These are phyloP conservation scores for Ganoderma resinaceum DNA, from an alignment of 1,284 basidiomycete species.

Conservation along the genomic window DNA sequence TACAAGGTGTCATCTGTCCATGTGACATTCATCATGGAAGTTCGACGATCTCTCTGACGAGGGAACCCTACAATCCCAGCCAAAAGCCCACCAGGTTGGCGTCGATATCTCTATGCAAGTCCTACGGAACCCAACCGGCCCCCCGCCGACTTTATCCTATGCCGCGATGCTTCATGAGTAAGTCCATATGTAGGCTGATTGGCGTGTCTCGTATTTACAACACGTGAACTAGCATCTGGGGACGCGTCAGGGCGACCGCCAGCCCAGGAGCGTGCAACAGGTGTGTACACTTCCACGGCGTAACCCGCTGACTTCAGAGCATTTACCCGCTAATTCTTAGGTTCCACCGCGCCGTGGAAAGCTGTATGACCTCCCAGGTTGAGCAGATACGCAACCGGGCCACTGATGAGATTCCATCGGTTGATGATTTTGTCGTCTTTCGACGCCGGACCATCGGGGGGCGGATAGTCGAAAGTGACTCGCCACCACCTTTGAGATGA, in stretches of 20 bases:
- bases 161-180: constrained; percentile 53
- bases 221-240: constrained; percentile 41
- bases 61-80: constrained; percentile 47
- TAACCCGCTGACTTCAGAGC: not conserved
- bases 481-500: constrained; percentile 12
- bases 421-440: constrained; percentile 52
- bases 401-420: constrained; percentile 46
- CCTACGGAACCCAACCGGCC: constrained; percentile 39
- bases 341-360: constrained; percentile 47
- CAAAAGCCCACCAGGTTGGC: constrained; percentile 47
- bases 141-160: constrained; percentile 46
- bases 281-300: constrained; percentile 28
- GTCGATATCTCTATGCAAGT: constrained; percentile 43
- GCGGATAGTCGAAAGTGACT: constrained; percentile 53
- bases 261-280: constrained; percentile 46
- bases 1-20: not conserved
- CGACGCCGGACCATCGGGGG: constrained; percentile 52
- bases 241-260: constrained; percentile 46
- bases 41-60: constrained; percentile 53
- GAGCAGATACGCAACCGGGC: constrained; percentile 47
- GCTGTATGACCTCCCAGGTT: constrained; percentile 49
- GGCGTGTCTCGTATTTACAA: constrained; percentile 8
- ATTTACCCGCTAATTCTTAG: constrained; percentile 29
- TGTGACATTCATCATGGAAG: constrained; percentile 29
- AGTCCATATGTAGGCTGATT: constrained; percentile 20